A percentile compares a stretch with the other conserved stretches of the same genome.
These are phyloP conservation scores for Trypanosomatidae sp. DNA, from an alignment of 208 protist genomes.

Conservation along the genomic window DNA sequence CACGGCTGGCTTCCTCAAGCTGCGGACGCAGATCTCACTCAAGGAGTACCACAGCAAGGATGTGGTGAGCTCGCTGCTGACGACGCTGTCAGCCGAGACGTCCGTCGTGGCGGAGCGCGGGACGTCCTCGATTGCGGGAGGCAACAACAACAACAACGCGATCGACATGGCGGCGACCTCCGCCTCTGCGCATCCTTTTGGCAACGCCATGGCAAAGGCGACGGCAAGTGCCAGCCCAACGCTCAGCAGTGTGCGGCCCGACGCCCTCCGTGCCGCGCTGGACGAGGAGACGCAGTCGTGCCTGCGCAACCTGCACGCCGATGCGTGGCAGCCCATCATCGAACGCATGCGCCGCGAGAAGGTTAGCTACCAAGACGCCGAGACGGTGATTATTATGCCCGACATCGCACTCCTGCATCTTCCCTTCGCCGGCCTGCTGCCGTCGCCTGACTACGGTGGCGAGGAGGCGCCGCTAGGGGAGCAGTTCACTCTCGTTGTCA, in stretches of 20 bases:
- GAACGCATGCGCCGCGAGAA: conserved; percentile 40
- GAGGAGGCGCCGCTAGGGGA: conserved; percentile 51
- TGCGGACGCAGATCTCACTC: conserved; percentile 60
- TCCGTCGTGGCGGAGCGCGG: conserved; percentile 1
- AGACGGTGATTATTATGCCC: conserved; percentile 74
- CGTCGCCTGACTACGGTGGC: conserved; percentile 36
- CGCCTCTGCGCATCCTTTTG: conserved; percentile 17
- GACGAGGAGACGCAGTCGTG: conserved; percentile 33
- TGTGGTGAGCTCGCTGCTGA: conserved; percentile 14
- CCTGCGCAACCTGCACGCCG: conserved; percentile 70
- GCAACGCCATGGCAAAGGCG: conserved; percentile 14
- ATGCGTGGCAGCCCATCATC: conserved; percentile 71
- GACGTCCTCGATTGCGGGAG: too few species aligned
- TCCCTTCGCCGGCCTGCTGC: conserved; percentile 69
- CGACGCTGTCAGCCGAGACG: conserved; percentile 11
- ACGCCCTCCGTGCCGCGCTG: conserved; percentile 19
- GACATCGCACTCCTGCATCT: conserved; percentile 74
- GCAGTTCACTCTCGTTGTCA: conserved; percentile 62
- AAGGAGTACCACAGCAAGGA: conserved; percentile 54
- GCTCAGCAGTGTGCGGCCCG: conserved; percentile 5
- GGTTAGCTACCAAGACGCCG: conserved; percentile 37
- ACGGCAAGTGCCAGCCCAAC: conserved; percentile 2
- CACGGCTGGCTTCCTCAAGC: conserved; percentile 49
- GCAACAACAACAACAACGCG: neutral
- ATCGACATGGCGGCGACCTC: neutral